A percentile compares a stretch with the other conserved stretches of the same genome.
Conservation (phyloP, 2,329 filamentous ascomycete species). For the Lasiodiplodia citricola region DNA sequence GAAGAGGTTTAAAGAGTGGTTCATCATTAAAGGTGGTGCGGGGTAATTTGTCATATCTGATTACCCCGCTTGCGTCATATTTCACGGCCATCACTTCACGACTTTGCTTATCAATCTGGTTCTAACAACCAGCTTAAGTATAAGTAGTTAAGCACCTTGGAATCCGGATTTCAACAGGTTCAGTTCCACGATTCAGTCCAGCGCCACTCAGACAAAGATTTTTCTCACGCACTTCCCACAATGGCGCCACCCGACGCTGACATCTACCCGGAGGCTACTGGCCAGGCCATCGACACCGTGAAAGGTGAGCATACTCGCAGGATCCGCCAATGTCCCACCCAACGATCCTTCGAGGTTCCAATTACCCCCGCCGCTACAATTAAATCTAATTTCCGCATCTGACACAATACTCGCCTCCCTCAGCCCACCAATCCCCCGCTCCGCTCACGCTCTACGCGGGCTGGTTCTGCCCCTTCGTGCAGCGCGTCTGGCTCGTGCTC, state of each 20-base stretch:
- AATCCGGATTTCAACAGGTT: neutral
- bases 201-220: neutral
- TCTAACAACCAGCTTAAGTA: neutral
- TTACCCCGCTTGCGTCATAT: slow-evolving; percentile 14
- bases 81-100: slow-evolving; percentile 12
- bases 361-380: neutral
- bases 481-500: slow-evolving; percentile 74
- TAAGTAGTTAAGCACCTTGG: neutral
- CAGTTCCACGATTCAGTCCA: neutral
- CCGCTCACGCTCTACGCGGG: slow-evolving; percentile 71
- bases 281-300: slow-evolving; percentile 38
- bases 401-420: neutral
- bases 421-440: slow-evolving; percentile 48
- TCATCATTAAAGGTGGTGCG: neutral
- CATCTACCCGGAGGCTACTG: slow-evolving; percentile 43
- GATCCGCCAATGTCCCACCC: neutral
- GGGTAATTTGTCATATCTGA: slow-evolving; percentile 2
- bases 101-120: slow-evolving; percentile 17
- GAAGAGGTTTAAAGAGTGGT: neutral
- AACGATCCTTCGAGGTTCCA: too few species aligned
- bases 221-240: neutral
- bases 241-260: slow-evolving; percentile 30
- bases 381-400: neutral
- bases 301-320: slow-evolving; percentile 30
- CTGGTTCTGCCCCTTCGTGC: slow-evolving; percentile 75